Base-by-base conservation (phyloP, 2,329 filamentous ascomycete genomes). In the Paecilomyces formosus region DNA sequence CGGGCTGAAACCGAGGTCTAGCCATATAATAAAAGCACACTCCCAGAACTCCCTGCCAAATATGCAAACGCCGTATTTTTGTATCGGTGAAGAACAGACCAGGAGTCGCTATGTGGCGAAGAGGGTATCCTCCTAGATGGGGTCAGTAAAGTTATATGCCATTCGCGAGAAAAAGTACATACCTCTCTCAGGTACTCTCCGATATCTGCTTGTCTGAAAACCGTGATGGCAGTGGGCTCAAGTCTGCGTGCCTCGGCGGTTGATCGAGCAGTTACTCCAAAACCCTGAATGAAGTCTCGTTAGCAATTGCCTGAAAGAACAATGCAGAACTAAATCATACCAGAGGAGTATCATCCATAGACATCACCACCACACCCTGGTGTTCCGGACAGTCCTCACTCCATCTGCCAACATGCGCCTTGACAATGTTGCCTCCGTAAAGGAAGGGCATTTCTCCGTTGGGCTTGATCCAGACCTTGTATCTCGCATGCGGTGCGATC, bases 401-500 rank as follows among this genome's bases (percentile, higher is more conserved):
- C 87, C 89, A 93, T 61, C 92, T 79, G 21, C 90, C 90, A 18
- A 94, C 84, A 72, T 92, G 88, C 31, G 88, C 88, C 74, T 90
- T 90, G 65, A 95, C 85, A 56, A 96, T 82, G 74, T 97, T 92
- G 58, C 90, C 90, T 56, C 94, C 94, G 76, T 97, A 99, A 53
- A 99, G 78, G 74, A 96, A 97, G 1, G 94, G 93, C 92, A 97
- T 96, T 70, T 95, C 92, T 65, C 94, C 94, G 76, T 97, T 97
- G 60, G 87, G 84, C 77, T 95, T 95, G 65, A 99, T 88, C 92
- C 92, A 97, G 66, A 97, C 87, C 85, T 97, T 97, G 79, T 96
- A 96, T 60, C 94, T 83, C 52, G 93, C 93, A 74, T 97, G 91
- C 64, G 90, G 88, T 58, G 92, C 89, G 64, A 99, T 88, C 63